Evolutionary conservation across 805 yeast species (phyloP).

Genomic region (Brettanomyces naardenensis): DNA sequence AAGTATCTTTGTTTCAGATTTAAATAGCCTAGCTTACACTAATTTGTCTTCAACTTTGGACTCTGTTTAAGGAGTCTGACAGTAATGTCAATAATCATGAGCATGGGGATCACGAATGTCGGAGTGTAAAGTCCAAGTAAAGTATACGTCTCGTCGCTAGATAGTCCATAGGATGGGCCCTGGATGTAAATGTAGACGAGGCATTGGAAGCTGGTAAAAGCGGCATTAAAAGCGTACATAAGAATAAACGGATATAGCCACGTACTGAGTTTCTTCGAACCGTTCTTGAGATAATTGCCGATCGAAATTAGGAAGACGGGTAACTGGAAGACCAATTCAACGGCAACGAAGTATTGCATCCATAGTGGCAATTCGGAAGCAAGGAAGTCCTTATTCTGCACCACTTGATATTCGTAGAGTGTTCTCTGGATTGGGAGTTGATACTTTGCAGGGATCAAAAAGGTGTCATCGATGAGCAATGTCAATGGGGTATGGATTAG

Average conservation of each 20-base stretch:
- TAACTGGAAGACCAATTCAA: conserved; percentile 70
- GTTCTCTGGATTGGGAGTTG: conserved; percentile 39
- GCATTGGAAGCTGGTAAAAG: conserved; percentile 72
- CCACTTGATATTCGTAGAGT: conserved; percentile 52
- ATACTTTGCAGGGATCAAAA: conserved; percentile 51
- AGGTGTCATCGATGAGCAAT: conserved; percentile 62
- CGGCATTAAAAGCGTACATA: conserved; percentile 77
- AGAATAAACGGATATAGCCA: conserved; percentile 28
- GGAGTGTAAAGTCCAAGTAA: conserved; percentile 56
- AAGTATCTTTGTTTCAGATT: neutral
- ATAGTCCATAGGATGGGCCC: conserved; percentile 30
- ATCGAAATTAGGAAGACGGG: conserved; percentile 63
- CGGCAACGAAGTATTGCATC: conserved; percentile 61
- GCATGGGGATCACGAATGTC: conserved; percentile 58
- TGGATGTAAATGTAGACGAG: conserved; percentile 37
- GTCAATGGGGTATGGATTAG: conserved; percentile 72
- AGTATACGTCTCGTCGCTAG: conserved; percentile 28
- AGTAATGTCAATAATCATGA: conserved; percentile 42
- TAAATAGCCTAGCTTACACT: neutral
- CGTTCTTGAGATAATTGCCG: conserved; percentile 14
- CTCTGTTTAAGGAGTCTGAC: conserved; percentile 5
- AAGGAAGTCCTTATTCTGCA: conserved; percentile 64
- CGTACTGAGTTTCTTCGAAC: conserved; percentile 10
- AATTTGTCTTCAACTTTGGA: neutral
- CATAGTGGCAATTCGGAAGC: conserved; percentile 45